Base-by-base conservation (phyloP, 2,329 filamentous ascomycete genomes). In the Fusarium zealandicum region DNA sequence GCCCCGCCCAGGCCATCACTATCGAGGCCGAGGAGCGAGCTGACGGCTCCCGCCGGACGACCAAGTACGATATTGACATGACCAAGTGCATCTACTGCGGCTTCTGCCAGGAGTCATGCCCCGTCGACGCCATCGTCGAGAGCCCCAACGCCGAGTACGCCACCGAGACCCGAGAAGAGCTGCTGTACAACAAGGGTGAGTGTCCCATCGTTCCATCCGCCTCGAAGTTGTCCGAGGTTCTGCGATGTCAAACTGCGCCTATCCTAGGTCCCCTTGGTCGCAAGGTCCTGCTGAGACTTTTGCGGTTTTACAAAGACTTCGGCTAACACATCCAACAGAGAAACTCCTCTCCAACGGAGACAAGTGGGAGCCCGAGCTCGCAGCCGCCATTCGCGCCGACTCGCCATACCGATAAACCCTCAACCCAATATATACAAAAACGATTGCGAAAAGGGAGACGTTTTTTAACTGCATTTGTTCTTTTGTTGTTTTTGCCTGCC, bases 51-150 rank as follows among this genome's bases (percentile, higher is more conserved):
- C 88, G 95, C 77, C 87, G 95, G 73, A 99, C 95, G 44, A 97
- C 93, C 55, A 88, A 93, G 74, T 99, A 99, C 80, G 95, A 99
- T 75, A 97, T 99, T 73, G 95, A 99, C 79, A 99, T 99, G 95
- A 98, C 95, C 72, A 99, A 99, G 84, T 99, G 95, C 81, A 99
- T 99, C 78, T 99, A 98, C 86, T 98, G 95, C 76, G 95, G 95
- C 44, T 96, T 96, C 81, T 98, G 95, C 85, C 93, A 97, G 81
- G 95, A 99, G 82, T 96, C 91, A 64, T 99, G 95, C 80, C 95
- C 95, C 37, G 95, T 99, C 49, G 95, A 99, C 78, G 95, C 95
- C 55, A 99, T 85, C 65, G 83, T 86, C 50, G 83, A 86, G 75
- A 83, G 80, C 41, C 83, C 83, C 64, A 86, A 86, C 66, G 82